Evolutionary conservation across 495 filamentous ascomycete genomes (phyloP), one percentile per base, ranked within the genome.

Genomic region (Xylaria telfairii): DNA sequence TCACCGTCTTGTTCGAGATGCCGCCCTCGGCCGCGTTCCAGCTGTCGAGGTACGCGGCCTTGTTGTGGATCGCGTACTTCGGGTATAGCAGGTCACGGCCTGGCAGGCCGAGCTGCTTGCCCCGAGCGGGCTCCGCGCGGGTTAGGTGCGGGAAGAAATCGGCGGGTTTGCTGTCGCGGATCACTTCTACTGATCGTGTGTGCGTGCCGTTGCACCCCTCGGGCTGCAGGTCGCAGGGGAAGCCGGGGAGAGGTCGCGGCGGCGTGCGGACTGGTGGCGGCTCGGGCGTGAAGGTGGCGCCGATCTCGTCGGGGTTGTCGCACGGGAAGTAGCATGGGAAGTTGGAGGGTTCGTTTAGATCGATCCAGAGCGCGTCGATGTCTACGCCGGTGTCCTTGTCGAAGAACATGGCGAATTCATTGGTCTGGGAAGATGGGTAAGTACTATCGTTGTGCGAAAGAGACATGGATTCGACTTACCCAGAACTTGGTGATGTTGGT

Each of bases 281-380:
- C 1, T 76, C 74, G 0, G 93, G 93, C 4, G 93, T 93, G 53
- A 88, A 87, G 21, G 87, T 81, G 37, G 88, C 86, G 0, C 86
- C 82, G 13, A 76, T 70, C 0, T 87, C 85, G 64, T 89, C 87
- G 9, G 86, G 73, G 67, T 80, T 71, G 4, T 89, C 83, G 78
- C 94, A 97, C 17, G 93, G 93, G 74, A 88, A 95, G 26, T 83
- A 76, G 78, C 93, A 96, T 67, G 93, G 92, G 76, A 85, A 84
- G 70, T 78, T 79, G 28, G 77, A 79, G 0, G 91, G 91, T 76
- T 94, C 92, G 73, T 93, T 93, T 91, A 94, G 92, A 73, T 94
- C 92, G 66, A 96, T 96, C 93, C 93, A 96, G 32, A 95, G 84
- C 1, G 87, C 94, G 73, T 96, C 93, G 70, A 96, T 93, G 74